Evolutionary conservation across 2,329 filamentous ascomycete genomes (phyloP), one percentile per base, ranked within the genome.

Genomic region (Alternaria angustiovoidea): DNA sequence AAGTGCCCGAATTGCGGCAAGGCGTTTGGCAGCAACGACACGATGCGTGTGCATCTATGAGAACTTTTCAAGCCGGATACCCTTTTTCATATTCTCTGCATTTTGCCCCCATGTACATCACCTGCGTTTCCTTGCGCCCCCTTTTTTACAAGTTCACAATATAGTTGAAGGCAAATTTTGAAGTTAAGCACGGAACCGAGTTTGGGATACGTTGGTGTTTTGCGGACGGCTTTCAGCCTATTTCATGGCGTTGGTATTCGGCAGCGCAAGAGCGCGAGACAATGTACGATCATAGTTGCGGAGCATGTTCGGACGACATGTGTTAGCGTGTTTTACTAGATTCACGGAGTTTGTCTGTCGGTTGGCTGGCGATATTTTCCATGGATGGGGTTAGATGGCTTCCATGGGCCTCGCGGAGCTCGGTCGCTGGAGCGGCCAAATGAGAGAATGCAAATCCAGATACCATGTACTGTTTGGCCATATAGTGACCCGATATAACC

Each of bases 1-100:
- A 98, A 98, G 79, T 99, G 95, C 74, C 95, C 95, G 3, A 94
- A 92, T 70, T 99, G 96, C 83, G 93, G 91, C 72, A 91, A 91
- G 79, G 89, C 92, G 4, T 99, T 99, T 76, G 94, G 96, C 72
- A 91, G 88, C 77, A 91, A 91, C 79, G 95, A 99, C 76, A 88
- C 93, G 63, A 96, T 97, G 92, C 81, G 75, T 34, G 80, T 84
- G 44, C 76, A 78, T 62, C 61, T 76, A 20, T 78, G 54, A 53
- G 49, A 38, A 30, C 12, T 16, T 32, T 24, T 36, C 41, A 28
- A 48, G 30, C 43, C 28, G 26, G 30, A 32, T 28, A 26, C 39
- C 49, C 14, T 49, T 51, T 39, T 48, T 14, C 47, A 55, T 41
- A 39, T 48, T 46, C 46, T 20, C 22, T 24, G 41, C 49, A 47